phyloP scores from a whole-genome alignment of 192 early-diverging fungal species.

The Coemansia sp. region DNA sequence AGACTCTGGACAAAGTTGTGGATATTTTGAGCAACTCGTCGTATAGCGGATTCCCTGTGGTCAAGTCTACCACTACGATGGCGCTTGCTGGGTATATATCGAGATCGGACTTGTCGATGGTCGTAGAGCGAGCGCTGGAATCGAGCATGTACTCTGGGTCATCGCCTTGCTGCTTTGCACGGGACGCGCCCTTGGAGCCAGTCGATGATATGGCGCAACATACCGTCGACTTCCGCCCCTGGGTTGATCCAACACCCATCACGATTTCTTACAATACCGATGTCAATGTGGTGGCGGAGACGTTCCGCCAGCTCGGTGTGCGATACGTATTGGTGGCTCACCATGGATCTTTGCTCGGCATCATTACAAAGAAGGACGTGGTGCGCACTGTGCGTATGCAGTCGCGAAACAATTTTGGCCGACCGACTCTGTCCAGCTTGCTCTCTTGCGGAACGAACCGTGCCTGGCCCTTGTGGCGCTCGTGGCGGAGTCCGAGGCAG shows the following conservation, averaged over 20 bases:
- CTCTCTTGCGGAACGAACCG: background rate
- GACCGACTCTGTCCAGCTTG: conserved; percentile 18
- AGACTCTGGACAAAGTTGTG: conserved; percentile 52
- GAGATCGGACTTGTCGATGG: conserved; percentile 57
- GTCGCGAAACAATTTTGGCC: conserved; percentile 30
- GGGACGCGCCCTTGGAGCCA: background rate
- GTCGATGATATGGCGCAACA: background rate
- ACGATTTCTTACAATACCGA: conserved; percentile 62
- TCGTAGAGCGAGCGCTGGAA: conserved; percentile 12
- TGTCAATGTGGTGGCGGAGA: conserved; percentile 66
- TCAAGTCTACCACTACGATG: conserved; percentile 59
- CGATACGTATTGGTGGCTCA: conserved; percentile 63
- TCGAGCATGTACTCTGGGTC: conserved; percentile 27
- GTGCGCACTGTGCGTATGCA: conserved; percentile 54
- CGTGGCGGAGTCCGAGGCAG: background rate
- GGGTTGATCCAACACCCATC: conserved; percentile 70
- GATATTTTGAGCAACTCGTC: conserved; percentile 50
- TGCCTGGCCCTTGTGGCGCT: background rate
- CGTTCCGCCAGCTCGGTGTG: conserved; percentile 66
- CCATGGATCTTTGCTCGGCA: conserved; percentile 59
- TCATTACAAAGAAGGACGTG: conserved; percentile 76
- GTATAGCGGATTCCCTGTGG: conserved; percentile 74
- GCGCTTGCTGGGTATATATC: conserved; percentile 71
- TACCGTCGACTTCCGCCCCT: conserved; percentile 61
- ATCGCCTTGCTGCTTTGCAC: conserved; percentile 35